Evolutionary conservation across 176 grass and related monocot species (phyloP).

Genomic region (Ensete glaucum): DNA sequence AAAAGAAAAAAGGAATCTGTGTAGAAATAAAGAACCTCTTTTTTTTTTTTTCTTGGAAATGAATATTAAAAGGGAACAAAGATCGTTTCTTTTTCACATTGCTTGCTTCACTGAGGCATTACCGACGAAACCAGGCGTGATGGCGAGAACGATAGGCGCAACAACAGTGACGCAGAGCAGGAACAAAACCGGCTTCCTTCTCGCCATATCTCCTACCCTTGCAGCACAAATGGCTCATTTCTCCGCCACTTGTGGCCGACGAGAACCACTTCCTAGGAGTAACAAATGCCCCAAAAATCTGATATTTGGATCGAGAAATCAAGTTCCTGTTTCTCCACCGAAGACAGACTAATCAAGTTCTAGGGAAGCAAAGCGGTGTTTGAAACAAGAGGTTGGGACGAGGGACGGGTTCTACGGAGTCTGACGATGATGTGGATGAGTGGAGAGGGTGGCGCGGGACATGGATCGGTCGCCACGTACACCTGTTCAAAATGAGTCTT

Average conservation of each 20-base stretch:
- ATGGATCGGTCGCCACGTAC: no score
- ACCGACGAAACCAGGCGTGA: slow-evolving; percentile 36
- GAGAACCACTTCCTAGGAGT: background rate
- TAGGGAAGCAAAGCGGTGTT: no score
- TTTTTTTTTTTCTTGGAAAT: background rate
- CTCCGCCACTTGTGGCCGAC: background rate
- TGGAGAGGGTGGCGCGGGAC: no score
- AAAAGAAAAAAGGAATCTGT: background rate
- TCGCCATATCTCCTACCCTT: slow-evolving; percentile 13
- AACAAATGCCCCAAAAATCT: background rate
- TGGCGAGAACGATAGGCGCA: slow-evolving; percentile 57
- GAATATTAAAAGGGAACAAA: background rate
- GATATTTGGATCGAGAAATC: no score
- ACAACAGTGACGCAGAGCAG: slow-evolving; percentile 56
- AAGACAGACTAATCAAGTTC: no score
- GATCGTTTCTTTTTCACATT: background rate
- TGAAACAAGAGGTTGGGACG: background rate
- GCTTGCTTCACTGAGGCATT: background rate
- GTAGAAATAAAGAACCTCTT: no score
- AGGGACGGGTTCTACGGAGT: background rate
- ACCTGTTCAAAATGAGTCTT: no score
- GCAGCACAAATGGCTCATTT: background rate
- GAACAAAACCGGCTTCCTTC: slow-evolving; percentile 35
- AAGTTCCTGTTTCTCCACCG: no score
- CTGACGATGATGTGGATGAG: no score